Evolutionary conservation across 2,329 filamentous ascomycete species (phyloP), one percentile per base, ranked within the genome.

Genomic region (Exophiala sp.): DNA sequence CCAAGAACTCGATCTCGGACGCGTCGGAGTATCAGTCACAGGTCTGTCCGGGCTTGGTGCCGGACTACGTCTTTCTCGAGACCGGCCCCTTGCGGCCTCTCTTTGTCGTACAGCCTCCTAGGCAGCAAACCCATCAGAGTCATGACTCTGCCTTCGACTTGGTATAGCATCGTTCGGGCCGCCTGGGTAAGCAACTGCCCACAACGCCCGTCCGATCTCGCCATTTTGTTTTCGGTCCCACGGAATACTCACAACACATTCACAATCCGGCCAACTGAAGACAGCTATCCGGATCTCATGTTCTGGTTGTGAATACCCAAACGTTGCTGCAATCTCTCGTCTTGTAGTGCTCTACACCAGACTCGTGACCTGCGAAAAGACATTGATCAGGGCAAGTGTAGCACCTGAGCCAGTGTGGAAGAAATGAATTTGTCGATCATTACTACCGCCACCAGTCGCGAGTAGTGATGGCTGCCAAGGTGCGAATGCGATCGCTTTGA

Each of bases 401-500:
- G 89, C 84, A 3, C 92, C 94, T 0, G 91, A 91, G 16, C 80
- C 79, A 1, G 89, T 88, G 70, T 97, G 91, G 71, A 88, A 96
- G 75, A 99, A 99, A 72, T 95, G 91, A 54, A 99, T 96, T 69
- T 90, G 90, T 64, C 90, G 89, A 73, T 99, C 92, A 65, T 95
- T 95, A 42, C 89, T 92, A 20, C 94, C 94, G 36, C 94, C 92
- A 2, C 94, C 91, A 1, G 92, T 95, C 11, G 94, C 94, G 36
- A 99, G 72, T 3, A 99, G 79, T 3, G 87, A 88, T 20, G 88
- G 83, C 52, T 92, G 88, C 92, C 91, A 99, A 0, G 94, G 92
- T 59, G 92, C 95, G 71, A 97, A 97, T 1, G 94, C 91, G 63
- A 97, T 94, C 32, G 94, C 94, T 71, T 99, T 99, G 62, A 97